Evolutionary conservation across 768 basidiomycete genomes (phyloP), one percentile per base, ranked within the genome.

Genomic region (Trametes cubensis): DNA sequence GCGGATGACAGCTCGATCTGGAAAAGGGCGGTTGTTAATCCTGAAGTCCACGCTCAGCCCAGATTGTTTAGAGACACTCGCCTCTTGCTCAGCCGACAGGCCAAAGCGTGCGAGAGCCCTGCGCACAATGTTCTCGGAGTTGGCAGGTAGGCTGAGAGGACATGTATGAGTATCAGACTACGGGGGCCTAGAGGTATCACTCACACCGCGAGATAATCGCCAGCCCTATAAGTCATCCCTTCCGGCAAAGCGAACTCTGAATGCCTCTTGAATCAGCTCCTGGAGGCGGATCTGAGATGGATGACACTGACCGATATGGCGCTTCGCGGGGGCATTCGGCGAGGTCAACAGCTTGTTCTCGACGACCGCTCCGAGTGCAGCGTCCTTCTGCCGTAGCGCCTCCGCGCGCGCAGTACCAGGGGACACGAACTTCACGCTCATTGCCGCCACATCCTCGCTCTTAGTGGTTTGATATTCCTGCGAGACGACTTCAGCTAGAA

Each of bases 131-230:
- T 71, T 69, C 14, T 68, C 58, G 2, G 79, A 79, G 60, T 81
- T 81, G 25, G 70, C 72, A 0, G 80, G 79, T 10, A 81, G 62
- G 50, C 78, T 79, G 55, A n/a, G 34, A 6, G 1, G 5, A 47
- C 7, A 20, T 34, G 10, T n/a, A 15, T 50, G 10, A 34, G 34
- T 41, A 20, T 4, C 50, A 23, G 6, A 20, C 20, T 23, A 38
- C 11, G 34, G 21, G 6, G 54, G 30, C 0, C 39, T 23, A 18
- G 18, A n/a, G 38, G 20, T 25, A 0, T 0, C 7, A 68, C 77
- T 47, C 51, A 78, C 75, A 83, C 74, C 0, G 78, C 76, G 4
- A 83, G 71, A 66, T 83, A 83, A 62, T 83, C 81, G 15, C 81
- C 81, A 5, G 79, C 72, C 20, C 74, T 70, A 45, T 79, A 80